phyloP scores from a whole-genome alignment of 192 early-diverging fungal genomes.

The Endogone sp. region DNA sequence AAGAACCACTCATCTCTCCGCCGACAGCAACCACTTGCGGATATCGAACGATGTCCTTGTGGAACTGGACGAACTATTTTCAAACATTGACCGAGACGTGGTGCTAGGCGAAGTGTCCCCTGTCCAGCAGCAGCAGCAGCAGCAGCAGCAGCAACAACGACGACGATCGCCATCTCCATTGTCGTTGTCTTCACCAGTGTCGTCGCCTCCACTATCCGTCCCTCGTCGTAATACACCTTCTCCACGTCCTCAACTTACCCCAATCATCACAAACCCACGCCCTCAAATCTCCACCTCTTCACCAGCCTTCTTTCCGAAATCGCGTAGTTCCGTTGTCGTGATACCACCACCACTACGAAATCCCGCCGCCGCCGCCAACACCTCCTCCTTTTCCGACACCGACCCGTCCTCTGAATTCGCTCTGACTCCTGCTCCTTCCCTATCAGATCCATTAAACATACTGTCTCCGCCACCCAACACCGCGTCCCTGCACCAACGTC shows the following conservation, averaged over 20 bases:
- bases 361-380: too few relatives aligned
- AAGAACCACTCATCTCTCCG: too few relatives aligned
- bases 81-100: too few relatives aligned
- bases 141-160: too few relatives aligned
- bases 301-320: background rate
- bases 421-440: background rate
- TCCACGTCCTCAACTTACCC: background rate
- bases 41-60: too few relatives aligned
- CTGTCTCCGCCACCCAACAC: background rate
- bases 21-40: too few relatives aligned
- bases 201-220: background rate
- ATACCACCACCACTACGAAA: too few relatives aligned
- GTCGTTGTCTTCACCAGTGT: too few relatives aligned
- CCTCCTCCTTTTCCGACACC: too few relatives aligned
- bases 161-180: background rate
- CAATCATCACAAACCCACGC: background rate
- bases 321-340: background rate
- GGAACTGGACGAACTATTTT: too few relatives aligned
- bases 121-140: too few relatives aligned
- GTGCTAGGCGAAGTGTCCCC: background rate
- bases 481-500: background rate
- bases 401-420: slow-evolving; percentile 6
- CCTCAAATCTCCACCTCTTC: background rate
- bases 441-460: background rate
- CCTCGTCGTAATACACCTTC: background rate